Base-by-base conservation (phyloP, 2,329 filamentous ascomycete genomes). In the Fusarium sp. region DNA sequence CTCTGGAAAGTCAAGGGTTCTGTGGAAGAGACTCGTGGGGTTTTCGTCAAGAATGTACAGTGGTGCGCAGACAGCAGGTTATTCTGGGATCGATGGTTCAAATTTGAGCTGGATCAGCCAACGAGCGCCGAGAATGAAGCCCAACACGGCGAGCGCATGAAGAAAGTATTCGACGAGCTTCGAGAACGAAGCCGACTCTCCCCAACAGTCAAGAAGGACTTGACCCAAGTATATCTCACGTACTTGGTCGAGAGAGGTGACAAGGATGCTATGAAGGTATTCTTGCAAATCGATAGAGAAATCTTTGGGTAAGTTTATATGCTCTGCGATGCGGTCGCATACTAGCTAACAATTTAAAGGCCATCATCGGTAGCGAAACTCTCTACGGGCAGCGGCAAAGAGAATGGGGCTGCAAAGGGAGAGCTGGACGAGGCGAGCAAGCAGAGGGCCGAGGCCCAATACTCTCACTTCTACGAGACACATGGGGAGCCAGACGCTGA, bases 31-130 rank as follows among this genome's bases (percentile, higher is more conserved):
- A 95, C 95, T 42, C 92, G 96, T 33, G 89, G 92, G 58, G 89
- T 97, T 2, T 98, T 95, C 84, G 84, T 90, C 69, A 92, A 92
- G 81, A 95, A 97, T 75, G 87, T 93, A 62, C 91, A 94, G 79
- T 94, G 91, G 86, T 97, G 97, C 79, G 87, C 91, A 4, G 93
- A 96, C 79, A 97, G 94, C 80, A 89, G 91, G 38, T 86, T 93
- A 46, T 98, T 98, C 85, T 99, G 96, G 95, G 87, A 91, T 75
- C 93, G 90, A 77, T 98, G 94, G 86, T 88, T 98, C 60, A 86
- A 92, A 65, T 97, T 99, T 78, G 96, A 99, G 84, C 86, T 97
- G 53, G 90, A 93, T 62, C 95, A 97, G 80, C 92, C 93, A 15
- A 92, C 91, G 3, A 91, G 85, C 68, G 83, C 86, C 3, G 88